These are phyloP conservation scores for Scheffersomyces quercinus DNA, from an alignment of 1,139 yeast species.

Conservation along the genomic window DNA sequence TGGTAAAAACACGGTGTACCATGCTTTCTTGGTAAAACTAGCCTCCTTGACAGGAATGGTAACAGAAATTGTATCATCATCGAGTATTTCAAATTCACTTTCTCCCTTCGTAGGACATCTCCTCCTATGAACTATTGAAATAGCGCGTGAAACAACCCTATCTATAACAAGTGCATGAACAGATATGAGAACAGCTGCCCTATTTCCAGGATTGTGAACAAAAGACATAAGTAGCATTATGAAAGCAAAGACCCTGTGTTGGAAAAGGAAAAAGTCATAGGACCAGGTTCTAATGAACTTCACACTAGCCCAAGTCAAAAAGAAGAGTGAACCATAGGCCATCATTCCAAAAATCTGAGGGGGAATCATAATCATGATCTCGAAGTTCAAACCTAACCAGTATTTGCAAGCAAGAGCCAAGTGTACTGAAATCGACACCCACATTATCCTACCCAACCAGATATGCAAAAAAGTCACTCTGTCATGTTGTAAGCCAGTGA, in stretches of 20 bases:
- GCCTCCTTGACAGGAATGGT: slow-evolving; percentile 28
- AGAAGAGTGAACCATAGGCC: slow-evolving; percentile 36
- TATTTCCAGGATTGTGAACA: slow-evolving; percentile 37
- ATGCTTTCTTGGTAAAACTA: slow-evolving; percentile 14
- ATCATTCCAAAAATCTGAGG: slow-evolving; percentile 50
- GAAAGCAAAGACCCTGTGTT: slow-evolving; percentile 40
- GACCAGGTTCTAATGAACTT: slow-evolving; percentile 35
- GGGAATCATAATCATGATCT: slow-evolving; percentile 40
- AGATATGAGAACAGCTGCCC: slow-evolving; percentile 35
- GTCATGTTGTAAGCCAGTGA: slow-evolving; percentile 42
- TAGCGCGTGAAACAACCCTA: slow-evolving; percentile 29
- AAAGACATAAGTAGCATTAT: slow-evolving; percentile 41
- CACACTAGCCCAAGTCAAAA: slow-evolving; percentile 35
- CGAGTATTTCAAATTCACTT: slow-evolving; percentile 36
- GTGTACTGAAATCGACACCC: slow-evolving; percentile 35
- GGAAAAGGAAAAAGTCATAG: slow-evolving; percentile 41
- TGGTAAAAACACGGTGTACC: slow-evolving; percentile 32
- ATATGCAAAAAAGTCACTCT: slow-evolving; percentile 36
- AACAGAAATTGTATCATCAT: slow-evolving; percentile 37
- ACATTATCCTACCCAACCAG: slow-evolving; percentile 42
- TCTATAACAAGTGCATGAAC: slow-evolving; percentile 45
- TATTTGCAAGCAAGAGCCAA: slow-evolving; percentile 28
- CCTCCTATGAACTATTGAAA: slow-evolving; percentile 28
- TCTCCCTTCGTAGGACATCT: slow-evolving; percentile 37
- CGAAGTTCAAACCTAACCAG: slow-evolving; percentile 39